Base-by-base conservation (phyloP, 257 asterid genomes). In the Przewalskia tangutica region DNA sequence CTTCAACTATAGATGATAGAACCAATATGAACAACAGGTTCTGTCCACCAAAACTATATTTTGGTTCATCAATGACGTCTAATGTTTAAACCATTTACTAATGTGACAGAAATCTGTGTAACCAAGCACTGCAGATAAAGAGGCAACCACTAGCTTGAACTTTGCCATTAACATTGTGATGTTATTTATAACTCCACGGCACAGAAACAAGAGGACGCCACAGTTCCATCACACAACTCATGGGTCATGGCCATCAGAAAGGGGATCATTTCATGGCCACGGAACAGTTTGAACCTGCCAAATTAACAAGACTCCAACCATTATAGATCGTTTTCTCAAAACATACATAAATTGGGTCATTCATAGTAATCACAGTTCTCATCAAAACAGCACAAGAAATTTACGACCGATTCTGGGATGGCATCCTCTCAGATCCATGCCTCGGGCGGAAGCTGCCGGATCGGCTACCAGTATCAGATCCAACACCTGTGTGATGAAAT, bases 401-500 rank as follows among this genome's bases (percentile, higher is more conserved):
- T 87, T 88, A 91, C 85, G 86, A 87, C 88, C 93, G 91, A 79
- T 89, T 88, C 83, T 92, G 97, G 20, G 93, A 90, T 62, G 94
- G 94, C 93, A 85, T 86, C 89, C 97, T 91, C 80, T 89, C 95
- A 12, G 95, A 84, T 83, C 97, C 97, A 71, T 90, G 94, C 88
- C 97, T 89, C 82, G 84, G 97, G 36, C 92, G 89, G 81, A 85
- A 86, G 84, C 88, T 88, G 80, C 84, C 83, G 10, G 89, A 64
- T 71, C 97, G 83, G 83, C 83, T 83, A 64, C 86, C 87, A 56
- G 79, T 58, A 38, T 87, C 91, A 5, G 93, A 84, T 51, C 87
- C 89, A 79, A 85, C 81, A 77, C 84, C 85, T 38, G 89, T 84
- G 59, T 84, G 91, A 82, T 86, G 92, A 84, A 89, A 93, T 9